Percentiles rank a stretch among this genome's conserved stretches.
Conservation (phyloP, 2,329 filamentous ascomycete genomes). For the Beauveria australis region DNA sequence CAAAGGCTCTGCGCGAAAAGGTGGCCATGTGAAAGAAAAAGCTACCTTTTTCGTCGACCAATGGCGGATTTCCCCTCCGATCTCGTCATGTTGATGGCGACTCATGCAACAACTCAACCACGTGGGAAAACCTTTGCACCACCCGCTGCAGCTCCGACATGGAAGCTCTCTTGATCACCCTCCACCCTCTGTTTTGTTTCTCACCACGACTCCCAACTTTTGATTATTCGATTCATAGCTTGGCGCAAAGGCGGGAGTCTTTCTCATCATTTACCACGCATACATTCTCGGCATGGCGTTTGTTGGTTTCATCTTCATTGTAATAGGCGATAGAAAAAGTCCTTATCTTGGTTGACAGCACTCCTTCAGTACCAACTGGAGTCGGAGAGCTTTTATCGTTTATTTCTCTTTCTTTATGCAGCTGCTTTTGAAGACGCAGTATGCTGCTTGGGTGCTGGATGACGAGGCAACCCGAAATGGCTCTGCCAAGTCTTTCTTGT, state of each 20-base stretch:
- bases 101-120: neutral
- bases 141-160: neutral
- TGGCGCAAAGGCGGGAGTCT: slow-evolving; percentile 9
- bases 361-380: slow-evolving; percentile 1
- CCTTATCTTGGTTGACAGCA: slow-evolving; percentile 1
- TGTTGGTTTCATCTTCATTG: slow-evolving; percentile 3
- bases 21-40: neutral
- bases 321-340: slow-evolving; percentile 12
- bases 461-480: slow-evolving; percentile 4
- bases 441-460: neutral
- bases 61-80: too few relatives aligned
- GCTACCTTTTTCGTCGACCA: neutral
- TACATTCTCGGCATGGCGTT: slow-evolving; percentile 10
- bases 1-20: slow-evolving; percentile 31
- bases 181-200: neutral
- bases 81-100: neutral
- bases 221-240: slow-evolving; percentile 10
- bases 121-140: neutral
- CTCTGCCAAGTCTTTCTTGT: slow-evolving; percentile 5
- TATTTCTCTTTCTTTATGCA: neutral
- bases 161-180: neutral
- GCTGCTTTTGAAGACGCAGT: neutral
- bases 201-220: slow-evolving; percentile 10
- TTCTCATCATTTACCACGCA: neutral
- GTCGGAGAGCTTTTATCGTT: slow-evolving; percentile 7